Conservation (phyloP, 495 filamentous ascomycete genomes). For the Cercophora newfieldiana region DNA sequence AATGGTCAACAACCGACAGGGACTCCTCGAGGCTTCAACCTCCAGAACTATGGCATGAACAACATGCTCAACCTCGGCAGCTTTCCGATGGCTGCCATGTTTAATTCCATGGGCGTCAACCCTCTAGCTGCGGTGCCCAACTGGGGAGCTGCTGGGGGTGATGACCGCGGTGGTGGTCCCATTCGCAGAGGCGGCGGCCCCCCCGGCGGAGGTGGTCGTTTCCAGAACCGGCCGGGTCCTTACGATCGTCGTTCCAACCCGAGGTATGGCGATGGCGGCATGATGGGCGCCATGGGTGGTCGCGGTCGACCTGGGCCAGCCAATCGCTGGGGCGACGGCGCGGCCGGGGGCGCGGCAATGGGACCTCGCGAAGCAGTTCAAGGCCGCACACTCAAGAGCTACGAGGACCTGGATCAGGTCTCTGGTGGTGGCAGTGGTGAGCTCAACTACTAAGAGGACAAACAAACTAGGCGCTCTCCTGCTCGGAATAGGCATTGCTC, state of each 20-base stretch:
- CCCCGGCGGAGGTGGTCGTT: constrained; percentile 37
- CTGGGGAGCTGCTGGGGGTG: constrained; percentile 44
- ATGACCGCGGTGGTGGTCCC: constrained; percentile 50
- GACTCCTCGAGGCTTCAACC: constrained; percentile 88
- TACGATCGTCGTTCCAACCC: constrained; percentile 53
- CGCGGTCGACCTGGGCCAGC: constrained; percentile 50
- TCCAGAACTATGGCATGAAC: constrained; percentile 61
- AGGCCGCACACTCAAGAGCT: constrained; percentile 88
- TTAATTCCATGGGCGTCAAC: constrained; percentile 54
- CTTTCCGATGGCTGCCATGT: constrained; percentile 49
- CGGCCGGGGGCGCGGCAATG: constrained; percentile 65
- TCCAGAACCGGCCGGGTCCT: constrained; percentile 48
- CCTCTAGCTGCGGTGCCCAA: constrained; percentile 43
- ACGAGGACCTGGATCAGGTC: constrained; percentile 91
- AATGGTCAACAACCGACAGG: constrained; percentile 73
- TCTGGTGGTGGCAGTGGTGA: constrained; percentile 58
- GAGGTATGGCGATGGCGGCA: constrained; percentile 36
- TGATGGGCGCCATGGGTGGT: constrained; percentile 39
- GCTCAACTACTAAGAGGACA: constrained; percentile 55
- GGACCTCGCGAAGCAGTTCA: constrained; percentile 84
- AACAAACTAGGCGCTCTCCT: no score
- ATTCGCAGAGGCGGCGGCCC: constrained; percentile 45
- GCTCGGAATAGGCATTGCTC: background rate
- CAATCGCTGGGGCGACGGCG: constrained; percentile 64
- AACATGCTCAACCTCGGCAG: constrained; percentile 57